Conservation (phyloP, 2,329 filamentous ascomycete species). For the Cryphonectria parasitica region DNA sequence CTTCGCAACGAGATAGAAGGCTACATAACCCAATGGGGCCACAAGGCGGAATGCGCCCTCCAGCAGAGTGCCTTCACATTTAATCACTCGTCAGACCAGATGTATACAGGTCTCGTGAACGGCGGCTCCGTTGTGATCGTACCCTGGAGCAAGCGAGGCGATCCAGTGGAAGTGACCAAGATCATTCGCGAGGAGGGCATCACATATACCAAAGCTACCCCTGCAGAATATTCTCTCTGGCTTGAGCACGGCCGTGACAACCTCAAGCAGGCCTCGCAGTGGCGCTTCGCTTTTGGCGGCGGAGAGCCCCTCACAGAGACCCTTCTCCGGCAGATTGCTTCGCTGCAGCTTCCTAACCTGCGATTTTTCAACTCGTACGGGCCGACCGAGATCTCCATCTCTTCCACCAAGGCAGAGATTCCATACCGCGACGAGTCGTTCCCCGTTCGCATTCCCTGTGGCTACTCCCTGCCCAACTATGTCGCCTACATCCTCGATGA, state of each 20-base stretch:
- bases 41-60: conserved; percentile 35
- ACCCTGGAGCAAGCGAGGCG: conserved; percentile 35
- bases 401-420: conserved; percentile 7
- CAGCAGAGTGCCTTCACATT: conserved; percentile 43
- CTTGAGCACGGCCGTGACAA: conserved; percentile 27
- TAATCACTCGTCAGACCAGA: conserved; percentile 40
- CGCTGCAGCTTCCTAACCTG: not conserved
- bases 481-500: conserved; percentile 48
- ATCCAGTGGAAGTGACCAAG: conserved; percentile 38
- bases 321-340: not conserved
- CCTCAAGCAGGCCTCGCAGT: conserved; percentile 32
- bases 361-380: conserved; percentile 28
- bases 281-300: conserved; percentile 38
- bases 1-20: conserved; percentile 31
- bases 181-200: conserved; percentile 39
- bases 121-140: conserved; percentile 41
- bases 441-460: not conserved
- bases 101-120: conserved; percentile 37
- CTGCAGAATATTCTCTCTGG: conserved; percentile 40
- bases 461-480: conserved; percentile 34
- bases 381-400: conserved; percentile 31
- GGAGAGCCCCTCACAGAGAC: conserved; percentile 36
- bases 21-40: conserved; percentile 23
- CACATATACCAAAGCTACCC: conserved; percentile 40
- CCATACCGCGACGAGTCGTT: conserved; percentile 1